Base-by-base conservation (phyloP, 164 flowering plant genomes). In the Vitis rupestris region DNA sequence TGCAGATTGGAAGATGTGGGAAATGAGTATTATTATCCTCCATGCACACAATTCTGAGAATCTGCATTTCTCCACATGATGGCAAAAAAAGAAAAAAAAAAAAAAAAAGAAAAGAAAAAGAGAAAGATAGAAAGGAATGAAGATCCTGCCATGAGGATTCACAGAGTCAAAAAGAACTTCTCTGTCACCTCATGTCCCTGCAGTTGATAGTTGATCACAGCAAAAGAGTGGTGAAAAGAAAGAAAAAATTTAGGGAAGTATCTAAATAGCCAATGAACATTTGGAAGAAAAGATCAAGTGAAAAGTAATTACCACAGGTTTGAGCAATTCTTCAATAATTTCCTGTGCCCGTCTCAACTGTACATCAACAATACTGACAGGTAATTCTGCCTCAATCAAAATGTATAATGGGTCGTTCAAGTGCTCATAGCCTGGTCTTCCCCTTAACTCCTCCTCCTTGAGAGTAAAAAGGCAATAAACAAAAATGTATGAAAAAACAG, bases 361-460 rank as follows among this genome's bases (percentile, higher is more conserved):
- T 17, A 89, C 65, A 65, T 95, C 98, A 76, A 95, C 84, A 69
- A 95, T 68, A 71, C 78, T 87, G 66, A 87, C 87, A 29, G 99
- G 96, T 70, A 95, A 82, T 72, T 93, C 99, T 65, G 97, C 99
- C 78, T 95, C 99, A 27, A 95, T 87, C 72, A 95, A 81, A 72
- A 94, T 91, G 79, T 92, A 98, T 58, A 94, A 88, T 19, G 90
- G 98, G 52, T 94, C 98, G 73, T 86, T 92, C 64, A 94, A 83
- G 77, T 94, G 98, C 85, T 94, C 99, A 79, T 94, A 94, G 63
- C 99, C 99, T 16, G 98, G 97, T 73, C 91, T 84, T 78, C 98
- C 99, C 63, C 97, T 82, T 14, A 93, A 83, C 80, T 87, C 93
- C n/a, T 72, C 79, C 52, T 76, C 79, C 79, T 76, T 56, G 16